These are phyloP conservation scores for Bonia amplexicaulis DNA, from an alignment of 176 grass and related monocot genomes.

Conservation along the genomic window DNA sequence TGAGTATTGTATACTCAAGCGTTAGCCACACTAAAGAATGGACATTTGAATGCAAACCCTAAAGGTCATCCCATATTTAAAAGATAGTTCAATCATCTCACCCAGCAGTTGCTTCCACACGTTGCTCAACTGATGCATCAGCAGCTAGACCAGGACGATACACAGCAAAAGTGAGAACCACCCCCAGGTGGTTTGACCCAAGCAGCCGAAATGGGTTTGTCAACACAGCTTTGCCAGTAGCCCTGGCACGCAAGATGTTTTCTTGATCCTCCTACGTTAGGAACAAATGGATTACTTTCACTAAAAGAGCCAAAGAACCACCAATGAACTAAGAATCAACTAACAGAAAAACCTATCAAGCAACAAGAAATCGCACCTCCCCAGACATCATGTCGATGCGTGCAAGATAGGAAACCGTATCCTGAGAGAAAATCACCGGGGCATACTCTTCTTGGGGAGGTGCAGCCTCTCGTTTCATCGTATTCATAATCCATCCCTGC, in stretches of 20 bases:
- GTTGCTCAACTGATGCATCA: constrained; percentile 73
- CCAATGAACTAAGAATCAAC: background rate
- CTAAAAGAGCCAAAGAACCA: background rate
- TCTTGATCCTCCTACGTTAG: constrained; percentile 66
- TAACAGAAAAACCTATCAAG: background rate
- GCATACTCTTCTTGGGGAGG: constrained; percentile 78
- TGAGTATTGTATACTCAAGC: background rate
- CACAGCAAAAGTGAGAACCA: constrained; percentile 95
- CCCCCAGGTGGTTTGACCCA: constrained; percentile 88
- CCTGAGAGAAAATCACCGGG: constrained; percentile 87
- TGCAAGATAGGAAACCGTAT: constrained; percentile 77
- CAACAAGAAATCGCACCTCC: constrained; percentile 42
- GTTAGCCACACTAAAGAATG: background rate
- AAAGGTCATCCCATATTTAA: background rate
- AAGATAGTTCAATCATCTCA: constrained; percentile 37
- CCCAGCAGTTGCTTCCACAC: constrained; percentile 85
- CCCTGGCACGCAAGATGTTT: constrained; percentile 83
- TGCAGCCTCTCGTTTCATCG: constrained; percentile 53
- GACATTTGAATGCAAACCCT: background rate
- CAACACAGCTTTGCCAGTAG: constrained; percentile 87
- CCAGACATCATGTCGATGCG: constrained; percentile 97
- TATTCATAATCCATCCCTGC: constrained; percentile 90
- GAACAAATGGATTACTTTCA: constrained; percentile 8
- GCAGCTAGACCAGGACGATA: constrained; percentile 57
- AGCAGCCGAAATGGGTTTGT: constrained; percentile 88